A percentile compares a stretch with the other conserved stretches of the same genome.
Evolutionary conservation across 2,329 filamentous ascomycete genomes (phyloP).

Genomic region (Camptophora hylomeconis): DNA sequence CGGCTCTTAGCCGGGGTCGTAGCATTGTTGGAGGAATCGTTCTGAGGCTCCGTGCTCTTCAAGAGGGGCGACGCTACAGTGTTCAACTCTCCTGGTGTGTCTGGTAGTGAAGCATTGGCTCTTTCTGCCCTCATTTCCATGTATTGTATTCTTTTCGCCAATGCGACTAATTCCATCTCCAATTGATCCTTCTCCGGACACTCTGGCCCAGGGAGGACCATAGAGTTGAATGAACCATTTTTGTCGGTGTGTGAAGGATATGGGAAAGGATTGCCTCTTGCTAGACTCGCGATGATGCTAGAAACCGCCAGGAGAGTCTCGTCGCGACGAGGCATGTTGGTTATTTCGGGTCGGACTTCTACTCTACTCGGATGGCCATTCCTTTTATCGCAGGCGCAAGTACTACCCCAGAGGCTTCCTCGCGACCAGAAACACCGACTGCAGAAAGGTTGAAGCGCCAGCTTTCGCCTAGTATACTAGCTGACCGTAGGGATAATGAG

Average conservation of each 20-base stretch:
- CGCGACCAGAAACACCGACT: too few species aligned
- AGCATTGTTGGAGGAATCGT: constrained; percentile 25
- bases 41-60: constrained; percentile 35
- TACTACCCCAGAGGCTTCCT: too few species aligned
- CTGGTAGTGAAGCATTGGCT: constrained; percentile 51
- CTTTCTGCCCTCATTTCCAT: constrained; percentile 66
- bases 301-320: constrained; percentile 35
- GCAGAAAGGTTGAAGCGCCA: too few species aligned
- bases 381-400: too few species aligned
- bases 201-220: constrained; percentile 69
- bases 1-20: constrained; percentile 18
- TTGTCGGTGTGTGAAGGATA: constrained; percentile 23
- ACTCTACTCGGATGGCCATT: too few species aligned
- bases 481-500: too few species aligned
- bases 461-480: too few species aligned
- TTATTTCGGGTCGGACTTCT: too few species aligned
- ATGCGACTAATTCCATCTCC: constrained; percentile 68
- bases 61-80: constrained; percentile 51
- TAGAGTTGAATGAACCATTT: constrained; percentile 47
- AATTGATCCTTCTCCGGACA: constrained; percentile 63
- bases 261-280: constrained; percentile 25
- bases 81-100: constrained; percentile 60
- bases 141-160: constrained; percentile 64
- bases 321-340: constrained; percentile 34
- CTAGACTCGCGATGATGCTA: constrained; percentile 32